Percentiles rank a stretch among this genome's conserved stretches.
Evolutionary conservation across 1,284 basidiomycete genomes (phyloP).

Genomic region (Phenoliferia sp.): DNA sequence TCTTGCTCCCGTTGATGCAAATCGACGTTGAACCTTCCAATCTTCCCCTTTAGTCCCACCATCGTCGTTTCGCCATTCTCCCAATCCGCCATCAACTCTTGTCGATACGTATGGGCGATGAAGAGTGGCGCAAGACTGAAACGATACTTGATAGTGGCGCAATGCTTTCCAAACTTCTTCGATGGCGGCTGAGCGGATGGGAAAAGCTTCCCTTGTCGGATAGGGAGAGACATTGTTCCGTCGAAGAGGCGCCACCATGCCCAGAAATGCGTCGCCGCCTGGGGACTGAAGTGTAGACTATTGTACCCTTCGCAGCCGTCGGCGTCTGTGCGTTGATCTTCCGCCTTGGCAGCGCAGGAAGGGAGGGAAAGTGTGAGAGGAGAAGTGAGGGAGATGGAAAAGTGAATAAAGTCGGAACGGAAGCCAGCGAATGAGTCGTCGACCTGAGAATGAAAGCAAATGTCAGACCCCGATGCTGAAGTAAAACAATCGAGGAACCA

Average conservation of each 20-base stretch:
- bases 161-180: conserved; percentile 81
- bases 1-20: conserved; percentile 91
- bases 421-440: conserved; percentile 83
- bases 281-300: conserved; percentile 81
- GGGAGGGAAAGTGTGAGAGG: conserved; percentile 43
- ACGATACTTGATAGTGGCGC: conserved; percentile 91
- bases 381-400: conserved; percentile 80
- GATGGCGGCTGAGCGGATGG: conserved; percentile 65
- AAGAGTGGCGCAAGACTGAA: conserved; percentile 73
- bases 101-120: conserved; percentile 81
- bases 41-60: conserved; percentile 75
- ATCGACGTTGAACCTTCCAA: conserved; percentile 79
- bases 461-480: not conserved
- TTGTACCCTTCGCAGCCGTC: conserved; percentile 48
- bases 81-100: conserved; percentile 72
- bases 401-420: conserved; percentile 90
- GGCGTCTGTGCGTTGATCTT: conserved; percentile 1
- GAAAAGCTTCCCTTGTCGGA: conserved; percentile 79
- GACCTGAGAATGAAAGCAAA: conserved; percentile 21
- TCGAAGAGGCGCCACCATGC: conserved; percentile 87
- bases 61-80: conserved; percentile 68
- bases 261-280: conserved; percentile 85
- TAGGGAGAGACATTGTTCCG: conserved; percentile 70
- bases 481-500: conserved; percentile 5
- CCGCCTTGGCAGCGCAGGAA: conserved; percentile 12